Evolutionary conservation across 441 rosid species (phyloP), one percentile per base, ranked within the genome.

Genomic region (Geranium incanum): DNA sequence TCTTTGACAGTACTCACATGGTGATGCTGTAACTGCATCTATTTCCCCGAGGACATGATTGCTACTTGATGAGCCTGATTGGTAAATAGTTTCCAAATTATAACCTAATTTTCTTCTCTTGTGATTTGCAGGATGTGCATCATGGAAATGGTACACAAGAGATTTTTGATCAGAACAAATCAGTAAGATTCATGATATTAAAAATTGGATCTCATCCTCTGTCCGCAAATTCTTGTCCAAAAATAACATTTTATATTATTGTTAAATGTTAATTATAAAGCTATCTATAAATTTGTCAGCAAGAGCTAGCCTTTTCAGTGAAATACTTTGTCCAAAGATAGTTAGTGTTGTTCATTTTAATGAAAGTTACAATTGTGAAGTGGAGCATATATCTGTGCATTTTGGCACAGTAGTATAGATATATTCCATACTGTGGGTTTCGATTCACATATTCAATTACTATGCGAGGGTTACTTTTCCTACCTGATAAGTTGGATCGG

Each of bases 131-230:
- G 99, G 98, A 95, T 84, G 99, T 95, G 70, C 98, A 95, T 84
- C 98, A 90, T 88, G 97, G 98, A 79, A 95, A 95, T 84, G 98
- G 98, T 65, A 90, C 97, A 9, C 99, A 92, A 84, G 97, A 95
- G 81, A 90, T 95, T 74, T 92, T 95, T 80, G 91, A 90, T 67
- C 84, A 81, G 72, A 89, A 85, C 82, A 90, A 88, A 83, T 89
- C 93, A 77, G 98, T 95, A 81, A 79, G 96, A 80, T 80, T 48
- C 57, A 72, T 70, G 68, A 64, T 36, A 57, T 3, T 28, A 36
- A 36, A 50, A 37, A 19, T 74, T 75, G 3, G 6, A 59, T 18
- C 23, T 59, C 64, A 8, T 59, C 12, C 57, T 1, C n/a, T 48
- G 16, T 48, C 57, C 3, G 57, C n/a, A 5, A 48, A 48, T 48